phyloP scores from a whole-genome alignment of 371 early-diverging fungal genomes.

The Apophysomyces elegans region DNA sequence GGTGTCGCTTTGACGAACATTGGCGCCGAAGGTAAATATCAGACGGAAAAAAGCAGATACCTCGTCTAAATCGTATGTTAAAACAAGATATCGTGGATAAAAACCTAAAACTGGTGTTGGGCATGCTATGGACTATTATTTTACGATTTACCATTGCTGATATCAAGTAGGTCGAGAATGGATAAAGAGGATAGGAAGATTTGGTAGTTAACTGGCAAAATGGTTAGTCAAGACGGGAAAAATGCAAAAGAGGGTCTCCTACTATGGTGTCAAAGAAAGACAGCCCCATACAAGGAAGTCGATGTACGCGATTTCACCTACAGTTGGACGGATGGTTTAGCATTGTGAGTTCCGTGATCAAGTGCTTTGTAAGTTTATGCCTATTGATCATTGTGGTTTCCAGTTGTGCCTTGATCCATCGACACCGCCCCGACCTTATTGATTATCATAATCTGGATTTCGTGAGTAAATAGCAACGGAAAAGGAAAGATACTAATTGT shows the following conservation, averaged over 20 bases:
- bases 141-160: constrained; percentile 94
- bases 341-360: constrained; percentile 65
- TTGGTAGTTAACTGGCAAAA: background rate
- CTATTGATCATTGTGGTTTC: background rate
- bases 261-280: constrained; percentile 97
- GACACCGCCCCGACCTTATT: constrained; percentile 95
- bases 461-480: constrained; percentile 21
- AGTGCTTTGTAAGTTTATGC: background rate
- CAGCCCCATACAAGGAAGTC: constrained; percentile 84
- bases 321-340: constrained; percentile 96
- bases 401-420: constrained; percentile 95
- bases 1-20: constrained; percentile 93
- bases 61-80: background rate
- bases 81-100: constrained; percentile 91
- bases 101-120: constrained; percentile 94
- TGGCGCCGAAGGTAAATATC: constrained; percentile 75
- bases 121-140: constrained; percentile 98
- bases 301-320: constrained; percentile 86
- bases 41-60: background rate
- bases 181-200: background rate
- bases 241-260: constrained; percentile 92
- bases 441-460: constrained; percentile 87
- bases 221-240: constrained; percentile 84
- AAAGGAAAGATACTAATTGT: background rate
- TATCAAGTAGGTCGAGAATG: constrained; percentile 62